Base-by-base conservation (phyloP, 768 basidiomycete species). In the Leccinum incarnatum region DNA sequence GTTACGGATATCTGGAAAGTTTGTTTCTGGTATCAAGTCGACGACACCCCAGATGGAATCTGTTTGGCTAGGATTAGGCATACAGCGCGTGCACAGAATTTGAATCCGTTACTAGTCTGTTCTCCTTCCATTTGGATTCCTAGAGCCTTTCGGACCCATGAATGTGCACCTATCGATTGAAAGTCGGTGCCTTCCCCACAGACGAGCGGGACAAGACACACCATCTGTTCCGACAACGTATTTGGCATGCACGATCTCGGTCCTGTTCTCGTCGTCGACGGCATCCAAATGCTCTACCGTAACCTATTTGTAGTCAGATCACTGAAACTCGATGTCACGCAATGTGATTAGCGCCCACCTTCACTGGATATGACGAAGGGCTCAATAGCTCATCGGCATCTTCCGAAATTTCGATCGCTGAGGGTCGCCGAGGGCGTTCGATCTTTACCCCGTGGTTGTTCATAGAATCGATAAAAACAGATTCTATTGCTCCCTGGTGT, bases 111-210 rank as follows among this genome's bases (percentile, higher is more conserved):
- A 52, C 51, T 34, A 34, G 51, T 34, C 27, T 34, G 34, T 36
- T 52, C 51, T 21, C 51, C 51, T 36, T 52, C 51, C 51, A 52
- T 52, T 6, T 52, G 32, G 17, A 52, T 52, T 17, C 51, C 51
- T 10, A 52, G 12, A 21, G 34, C 17, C 51, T 52, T 52, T 36
- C 51, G 30, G 17, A 52, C 51, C 51, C 51, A 52, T 14, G 51
- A 52, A 36, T 52, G 51, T 15, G 51, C 51, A 6, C 51, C 51
- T 52, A 36, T 34, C 2, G 2, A 12, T 27, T 5, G 30, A 36
- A 34, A 17, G 12, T 52, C 21, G 6, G 8, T 15, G 2, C 21
- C 32, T 36, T 10, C 19, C 11, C 8, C 2, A 34, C 21, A 12
- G 12, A 52, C 14, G 2, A 34, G 51, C 19, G 19, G 11, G 7